A percentile compares a stretch with the other conserved stretches of the same genome.
These are phyloP conservation scores for Auricularia sp. DNA, from an alignment of 768 basidiomycete genomes.

Conservation along the genomic window DNA sequence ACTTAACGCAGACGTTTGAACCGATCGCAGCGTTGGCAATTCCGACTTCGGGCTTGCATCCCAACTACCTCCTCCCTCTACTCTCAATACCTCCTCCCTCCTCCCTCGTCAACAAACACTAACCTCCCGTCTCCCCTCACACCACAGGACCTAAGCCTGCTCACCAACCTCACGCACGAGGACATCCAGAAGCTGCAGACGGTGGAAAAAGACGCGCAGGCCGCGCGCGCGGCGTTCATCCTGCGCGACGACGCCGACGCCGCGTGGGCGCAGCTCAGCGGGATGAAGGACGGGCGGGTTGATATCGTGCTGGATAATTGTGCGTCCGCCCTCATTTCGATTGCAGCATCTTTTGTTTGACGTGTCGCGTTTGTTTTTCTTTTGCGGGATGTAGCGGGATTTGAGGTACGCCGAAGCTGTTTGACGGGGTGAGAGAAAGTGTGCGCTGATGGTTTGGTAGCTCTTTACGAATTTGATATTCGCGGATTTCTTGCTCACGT, in stretches of 20 bases:
- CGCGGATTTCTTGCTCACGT: conserved; percentile 85
- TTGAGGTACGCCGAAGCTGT: conserved; percentile 48
- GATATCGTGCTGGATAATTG: conserved; percentile 93
- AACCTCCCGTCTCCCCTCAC: conserved; percentile 16
- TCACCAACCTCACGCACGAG: conserved; percentile 72
- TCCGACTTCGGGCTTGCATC: no score
- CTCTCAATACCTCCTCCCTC: no score
- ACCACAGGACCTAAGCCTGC: conserved; percentile 72
- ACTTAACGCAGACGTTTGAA: no score
- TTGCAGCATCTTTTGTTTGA: not conserved
- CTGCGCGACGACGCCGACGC: conserved; percentile 70
- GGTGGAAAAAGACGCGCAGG: conserved; percentile 72
- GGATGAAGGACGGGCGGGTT: conserved; percentile 41
- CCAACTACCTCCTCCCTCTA: no score
- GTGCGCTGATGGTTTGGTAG: conserved; percentile 26
- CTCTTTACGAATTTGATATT: conserved; percentile 89
- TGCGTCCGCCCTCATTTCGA: conserved; percentile 19
- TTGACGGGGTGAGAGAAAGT: not conserved
- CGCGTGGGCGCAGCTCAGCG: conserved; percentile 64
- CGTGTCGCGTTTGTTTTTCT: not conserved
- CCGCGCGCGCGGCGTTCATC: conserved; percentile 66
- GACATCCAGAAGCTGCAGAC: conserved; percentile 79
- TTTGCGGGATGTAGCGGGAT: conserved; percentile 51
- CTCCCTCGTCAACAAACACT: no score
- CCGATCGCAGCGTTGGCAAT: no score